A percentile compares a stretch with the other conserved stretches of the same genome.
phyloP scores from a whole-genome alignment of 352 stramenopile species.

The Sclerospora graminicola region DNA sequence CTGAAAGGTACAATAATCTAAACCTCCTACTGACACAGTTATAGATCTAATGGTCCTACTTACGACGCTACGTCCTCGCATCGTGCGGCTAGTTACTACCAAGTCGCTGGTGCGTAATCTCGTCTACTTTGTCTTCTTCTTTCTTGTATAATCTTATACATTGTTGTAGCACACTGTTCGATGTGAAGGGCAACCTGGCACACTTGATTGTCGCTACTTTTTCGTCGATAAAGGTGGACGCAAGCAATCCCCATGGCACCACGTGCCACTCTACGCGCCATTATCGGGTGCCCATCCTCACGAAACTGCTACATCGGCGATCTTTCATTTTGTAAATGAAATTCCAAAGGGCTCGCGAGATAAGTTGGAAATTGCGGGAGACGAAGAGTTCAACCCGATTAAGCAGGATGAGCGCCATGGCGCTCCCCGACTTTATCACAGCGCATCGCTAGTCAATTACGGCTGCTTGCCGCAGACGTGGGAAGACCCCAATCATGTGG shows the following conservation, averaged over 20 bases:
- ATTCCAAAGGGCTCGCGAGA: conserved; percentile 82
- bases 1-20: no score
- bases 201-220: conserved; percentile 73
- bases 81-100: conserved; percentile 6
- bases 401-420: conserved; percentile 98
- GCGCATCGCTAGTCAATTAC: conserved; percentile 92
- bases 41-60: conserved; percentile 9
- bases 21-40: no score
- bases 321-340: conserved; percentile 92
- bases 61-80: conserved; percentile 5
- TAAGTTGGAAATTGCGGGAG: conserved; percentile 92
- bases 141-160: not conserved
- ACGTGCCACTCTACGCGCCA: conserved; percentile 79
- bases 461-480: conserved; percentile 98
- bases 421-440: conserved; percentile 86
- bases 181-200: conserved; percentile 44
- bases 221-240: conserved; percentile 63
- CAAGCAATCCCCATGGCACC: conserved; percentile 88
- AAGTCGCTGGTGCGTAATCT: conserved; percentile 5
- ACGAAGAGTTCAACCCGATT: conserved; percentile 90
- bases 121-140: not conserved
- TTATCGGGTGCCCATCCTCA: conserved; percentile 21
- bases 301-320: conserved; percentile 19
- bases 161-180: conserved; percentile 51
- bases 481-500: conserved; percentile 95